A percentile compares a stretch with the other conserved stretches of the same genome.
Evolutionary conservation across 2,329 filamentous ascomycete species (phyloP).

Genomic region (Didymella keratinophila): DNA sequence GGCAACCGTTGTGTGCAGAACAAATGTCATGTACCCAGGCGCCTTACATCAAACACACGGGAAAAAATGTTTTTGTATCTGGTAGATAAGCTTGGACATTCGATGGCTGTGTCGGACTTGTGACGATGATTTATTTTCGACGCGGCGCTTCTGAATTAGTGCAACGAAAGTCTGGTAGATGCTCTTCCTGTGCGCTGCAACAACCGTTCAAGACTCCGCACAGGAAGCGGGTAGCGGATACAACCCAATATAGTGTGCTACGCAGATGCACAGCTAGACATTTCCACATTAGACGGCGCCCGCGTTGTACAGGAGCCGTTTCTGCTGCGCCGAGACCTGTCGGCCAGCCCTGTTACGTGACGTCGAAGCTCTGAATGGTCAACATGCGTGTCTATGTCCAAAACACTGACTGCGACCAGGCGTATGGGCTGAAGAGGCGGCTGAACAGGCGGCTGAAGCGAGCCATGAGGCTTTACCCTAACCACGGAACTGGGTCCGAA

Average conservation of each 20-base stretch:
- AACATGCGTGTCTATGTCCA: neutral
- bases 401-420: conserved; percentile 9
- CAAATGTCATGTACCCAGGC: conserved; percentile 5
- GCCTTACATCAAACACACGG: neutral
- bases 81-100: neutral
- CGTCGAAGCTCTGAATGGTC: conserved; percentile 6
- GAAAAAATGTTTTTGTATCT: neutral
- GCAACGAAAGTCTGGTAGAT: conserved; percentile 6
- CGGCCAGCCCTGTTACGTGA: conserved; percentile 19
- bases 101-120: conserved; percentile 12
- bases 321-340: conserved; percentile 15
- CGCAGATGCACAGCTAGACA: conserved; percentile 15
- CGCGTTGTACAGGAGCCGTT: conserved; percentile 13
- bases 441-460: conserved; percentile 19
- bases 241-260: conserved; percentile 19
- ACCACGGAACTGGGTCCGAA: conserved; percentile 12
- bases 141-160: conserved; percentile 19
- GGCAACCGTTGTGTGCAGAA: neutral
- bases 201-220: conserved; percentile 11
- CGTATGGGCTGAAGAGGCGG: conserved; percentile 16
- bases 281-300: conserved; percentile 11
- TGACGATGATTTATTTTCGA: conserved; percentile 1
- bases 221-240: conserved; percentile 11
- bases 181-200: conserved; percentile 10
- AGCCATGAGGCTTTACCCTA: conserved; percentile 11